Evolutionary conservation across 805 yeast genomes (phyloP), one percentile per base, ranked within the genome.

Genomic region (Groenewaldozyma tartarivorans): DNA sequence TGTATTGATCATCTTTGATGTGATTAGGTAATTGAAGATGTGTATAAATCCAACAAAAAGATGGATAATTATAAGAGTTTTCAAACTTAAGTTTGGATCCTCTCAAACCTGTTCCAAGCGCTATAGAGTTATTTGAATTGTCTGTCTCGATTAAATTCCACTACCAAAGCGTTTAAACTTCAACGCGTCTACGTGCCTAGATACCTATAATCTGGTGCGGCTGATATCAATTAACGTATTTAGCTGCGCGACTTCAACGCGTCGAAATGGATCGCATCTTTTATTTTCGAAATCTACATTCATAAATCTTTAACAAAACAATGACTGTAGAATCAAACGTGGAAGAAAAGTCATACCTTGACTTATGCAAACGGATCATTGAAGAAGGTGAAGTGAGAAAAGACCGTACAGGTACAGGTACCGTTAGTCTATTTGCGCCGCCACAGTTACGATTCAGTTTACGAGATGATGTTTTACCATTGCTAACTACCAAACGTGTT

Each of bases 321-420:
- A 36, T 43, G 42, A 40, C 43, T 4, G 42, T 21, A 6, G 35
- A 26, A 3, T 40, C 38, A 20, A 42, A 48, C 37, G 36, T 20
- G n/a, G 52, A 47, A 29, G 98, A 92, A 61, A 81, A 77, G 52
- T 92, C 88, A 13, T 92, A 92, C 58, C 72, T 92, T 33, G 88
- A 84, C 48, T 71, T 92, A 35, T 85, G 96, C 57, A 60, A 67
- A 42, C 68, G 75, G 3, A 90, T 92, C 58, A 76, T 92, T 17
- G 68, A 71, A 1, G 77, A 82, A 48, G 98, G 98, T 32, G 97
- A 92, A 57, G 73, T 73, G 52, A 77, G 99, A 47, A 90, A 92
- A 5, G 99, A 92, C 59, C 72, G 99, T 60, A 92, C 99, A 1
- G 99, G 98, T 1, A 92, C 99, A 0, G 99, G 99, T 4, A 92